A percentile compares a stretch with the other conserved stretches of the same genome.
Evolutionary conservation across 768 basidiomycete genomes (phyloP).

Genomic region (Rhizopogon vulgaris): DNA sequence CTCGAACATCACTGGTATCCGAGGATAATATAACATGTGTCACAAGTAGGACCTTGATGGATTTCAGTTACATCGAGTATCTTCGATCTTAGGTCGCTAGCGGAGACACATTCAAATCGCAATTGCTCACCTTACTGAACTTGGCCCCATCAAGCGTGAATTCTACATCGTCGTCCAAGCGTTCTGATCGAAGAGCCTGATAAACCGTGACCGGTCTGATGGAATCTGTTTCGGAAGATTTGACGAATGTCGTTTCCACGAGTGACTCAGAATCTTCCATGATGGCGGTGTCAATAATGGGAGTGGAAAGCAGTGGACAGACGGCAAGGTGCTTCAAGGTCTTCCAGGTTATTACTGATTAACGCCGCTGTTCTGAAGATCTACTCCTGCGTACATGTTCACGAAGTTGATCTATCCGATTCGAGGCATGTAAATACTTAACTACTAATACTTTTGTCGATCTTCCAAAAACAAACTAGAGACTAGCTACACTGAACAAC

Average conservation of each 20-base stretch:
- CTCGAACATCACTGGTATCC: slow-evolving; percentile 3
- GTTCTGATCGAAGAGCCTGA: slow-evolving; percentile 42
- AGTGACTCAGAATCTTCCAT: slow-evolving; percentile 7
- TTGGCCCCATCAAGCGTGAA: slow-evolving; percentile 42
- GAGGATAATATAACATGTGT: slow-evolving; percentile 31
- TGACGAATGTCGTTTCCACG: slow-evolving; percentile 3
- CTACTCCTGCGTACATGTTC: not conserved
- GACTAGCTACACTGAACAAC: not conserved
- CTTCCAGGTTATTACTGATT: not conserved
- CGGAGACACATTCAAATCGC: not conserved
- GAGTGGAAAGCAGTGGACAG: not conserved
- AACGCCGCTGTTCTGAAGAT: not conserved
- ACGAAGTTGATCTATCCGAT: not conserved
- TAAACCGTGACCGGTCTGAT: slow-evolving; percentile 50
- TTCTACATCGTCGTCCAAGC: slow-evolving; percentile 33
- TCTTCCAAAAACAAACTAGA: not conserved
- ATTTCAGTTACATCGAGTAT: not conserved
- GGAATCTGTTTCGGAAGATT: slow-evolving; percentile 1
- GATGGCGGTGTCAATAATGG: not conserved
- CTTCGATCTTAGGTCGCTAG: not conserved
- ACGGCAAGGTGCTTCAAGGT: not conserved
- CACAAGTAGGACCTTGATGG: slow-evolving; percentile 41
- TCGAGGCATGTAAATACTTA: slow-evolving; percentile 7
- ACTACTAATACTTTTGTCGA: not conserved
- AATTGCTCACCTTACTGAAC: slow-evolving; percentile 27